A percentile compares a stretch with the other conserved stretches of the same genome.
Conservation (phyloP, 2,329 filamentous ascomycete genomes). For the Xylaria multiplex region DNA sequence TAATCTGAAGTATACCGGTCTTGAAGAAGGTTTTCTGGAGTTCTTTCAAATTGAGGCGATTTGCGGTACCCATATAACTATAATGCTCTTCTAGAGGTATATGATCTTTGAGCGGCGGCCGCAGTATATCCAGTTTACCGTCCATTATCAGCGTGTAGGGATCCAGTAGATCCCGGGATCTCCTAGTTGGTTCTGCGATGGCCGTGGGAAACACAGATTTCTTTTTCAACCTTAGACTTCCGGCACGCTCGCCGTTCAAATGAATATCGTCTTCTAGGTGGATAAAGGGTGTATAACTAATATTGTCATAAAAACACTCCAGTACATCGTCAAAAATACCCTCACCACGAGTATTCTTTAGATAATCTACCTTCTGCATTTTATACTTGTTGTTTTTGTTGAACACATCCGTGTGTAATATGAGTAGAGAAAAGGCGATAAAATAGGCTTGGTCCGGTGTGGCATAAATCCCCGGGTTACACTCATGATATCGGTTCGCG, state of each 20-base stretch:
- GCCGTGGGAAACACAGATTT: slow-evolving; percentile 74
- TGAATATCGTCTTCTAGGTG: slow-evolving; percentile 94
- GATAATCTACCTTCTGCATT: slow-evolving; percentile 95
- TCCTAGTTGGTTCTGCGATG: slow-evolving; percentile 71
- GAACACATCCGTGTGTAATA: slow-evolving; percentile 98
- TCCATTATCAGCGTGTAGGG: slow-evolving; percentile 96
- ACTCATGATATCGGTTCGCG: slow-evolving; percentile 96
- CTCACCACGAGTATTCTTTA: slow-evolving; percentile 93
- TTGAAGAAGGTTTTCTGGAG: slow-evolving; percentile 90
- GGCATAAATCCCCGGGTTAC: slow-evolving; percentile 94
- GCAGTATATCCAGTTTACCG: slow-evolving; percentile 81
- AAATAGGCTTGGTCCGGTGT: slow-evolving; percentile 97
- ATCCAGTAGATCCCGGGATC: slow-evolving; percentile 86
- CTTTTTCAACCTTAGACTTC: slow-evolving; percentile 76
- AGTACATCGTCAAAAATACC: slow-evolving; percentile 93
- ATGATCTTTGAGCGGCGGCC: slow-evolving; percentile 89
- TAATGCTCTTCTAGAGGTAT: slow-evolving; percentile 94
- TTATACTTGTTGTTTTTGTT: slow-evolving; percentile 99
- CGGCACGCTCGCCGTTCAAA: slow-evolving; percentile 77
- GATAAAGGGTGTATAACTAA: slow-evolving; percentile 97
- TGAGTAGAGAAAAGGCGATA: slow-evolving; percentile 94
- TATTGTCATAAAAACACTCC: slow-evolving; percentile 98
- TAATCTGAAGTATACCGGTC: slow-evolving; percentile 91
- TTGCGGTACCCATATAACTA: slow-evolving; percentile 81
- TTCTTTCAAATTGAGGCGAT: slow-evolving; percentile 80